Evolutionary conservation across 1,139 yeast species (phyloP).

Genomic region (Magnusiomyces magnusii): DNA sequence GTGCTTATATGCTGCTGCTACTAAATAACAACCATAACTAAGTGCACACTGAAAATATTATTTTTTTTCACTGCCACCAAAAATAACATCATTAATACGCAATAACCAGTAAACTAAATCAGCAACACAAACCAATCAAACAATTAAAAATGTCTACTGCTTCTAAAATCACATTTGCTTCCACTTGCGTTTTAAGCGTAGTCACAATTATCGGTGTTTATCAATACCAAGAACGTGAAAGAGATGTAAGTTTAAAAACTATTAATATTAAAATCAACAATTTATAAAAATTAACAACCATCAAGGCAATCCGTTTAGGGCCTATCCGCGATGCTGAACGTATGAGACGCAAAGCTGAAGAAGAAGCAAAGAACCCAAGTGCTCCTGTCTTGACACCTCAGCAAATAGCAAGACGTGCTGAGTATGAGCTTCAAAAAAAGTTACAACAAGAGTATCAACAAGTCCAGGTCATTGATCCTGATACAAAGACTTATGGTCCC

Average conservation of each 20-base stretch:
- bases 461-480: constrained; percentile 51
- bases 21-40: too few relatives aligned
- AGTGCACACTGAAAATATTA: too few relatives aligned
- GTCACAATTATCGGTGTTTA: constrained; percentile 61
- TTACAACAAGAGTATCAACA: constrained; percentile 55
- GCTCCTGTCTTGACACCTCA: constrained; percentile 30
- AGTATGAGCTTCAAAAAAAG: constrained; percentile 67
- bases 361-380: constrained; percentile 35
- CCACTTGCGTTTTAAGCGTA: constrained; percentile 49
- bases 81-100: background rate
- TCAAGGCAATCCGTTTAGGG: constrained; percentile 64
- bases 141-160: constrained; percentile 6
- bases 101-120: background rate
- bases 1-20: too few relatives aligned
- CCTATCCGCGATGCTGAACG: constrained; percentile 72
- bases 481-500: background rate
- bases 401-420: constrained; percentile 53
- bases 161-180: constrained; percentile 59
- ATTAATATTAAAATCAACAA: too few relatives aligned
- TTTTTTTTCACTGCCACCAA: too few relatives aligned
- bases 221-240: constrained; percentile 56
- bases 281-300: too few relatives aligned
- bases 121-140: background rate
- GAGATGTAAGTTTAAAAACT: constrained; percentile 33
- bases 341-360: constrained; percentile 40